phyloP scores from a whole-genome alignment of 1,284 basidiomycete genomes.

The Pseudomicrostroma phylloplanum region DNA sequence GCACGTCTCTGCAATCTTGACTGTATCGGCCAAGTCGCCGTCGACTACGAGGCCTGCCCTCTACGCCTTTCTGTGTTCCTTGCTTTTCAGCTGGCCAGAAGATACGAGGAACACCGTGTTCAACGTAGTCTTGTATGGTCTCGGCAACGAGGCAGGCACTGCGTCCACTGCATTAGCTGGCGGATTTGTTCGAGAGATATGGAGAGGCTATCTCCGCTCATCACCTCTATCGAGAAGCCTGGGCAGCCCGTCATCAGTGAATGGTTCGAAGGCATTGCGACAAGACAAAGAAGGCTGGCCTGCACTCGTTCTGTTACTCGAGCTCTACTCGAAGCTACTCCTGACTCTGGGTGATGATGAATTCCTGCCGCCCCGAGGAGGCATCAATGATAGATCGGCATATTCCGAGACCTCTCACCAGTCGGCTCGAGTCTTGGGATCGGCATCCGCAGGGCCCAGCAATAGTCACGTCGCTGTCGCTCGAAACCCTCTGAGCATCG shows the following conservation, averaged over 20 bases:
- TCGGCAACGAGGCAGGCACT: conserved; percentile 11
- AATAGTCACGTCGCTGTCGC: conserved; percentile 10
- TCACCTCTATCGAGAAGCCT: conserved; percentile 27
- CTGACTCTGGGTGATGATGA: conserved; percentile 94
- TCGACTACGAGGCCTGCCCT: conserved; percentile 32
- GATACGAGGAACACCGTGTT: conserved; percentile 26
- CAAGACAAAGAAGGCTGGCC: conserved; percentile 49
- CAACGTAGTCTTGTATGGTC: conserved; percentile 23
- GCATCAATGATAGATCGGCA: not conserved
- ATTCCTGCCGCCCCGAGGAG: conserved; percentile 63
- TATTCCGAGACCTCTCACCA: conserved; percentile 20
- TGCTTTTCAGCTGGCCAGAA: conserved; percentile 34
- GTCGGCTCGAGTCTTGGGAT: conserved; percentile 12
- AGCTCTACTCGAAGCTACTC: conserved; percentile 77
- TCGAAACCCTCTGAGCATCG: conserved; percentile 71
- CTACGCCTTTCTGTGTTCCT: conserved; percentile 37
- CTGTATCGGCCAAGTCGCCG: conserved; percentile 32
- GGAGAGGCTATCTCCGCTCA: conserved; percentile 43
- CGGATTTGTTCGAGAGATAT: conserved; percentile 42
- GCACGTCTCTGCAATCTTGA: conserved; percentile 33
- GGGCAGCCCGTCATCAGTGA: not conserved
- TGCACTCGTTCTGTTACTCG: conserved; percentile 70
- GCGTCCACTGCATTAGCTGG: conserved; percentile 13
- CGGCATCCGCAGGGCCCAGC: conserved; percentile 16
- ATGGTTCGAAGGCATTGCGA: conserved; percentile 11